phyloP scores from a whole-genome alignment of 108 stramenopile species.

The Cyclostephanos invisitatus region DNA sequence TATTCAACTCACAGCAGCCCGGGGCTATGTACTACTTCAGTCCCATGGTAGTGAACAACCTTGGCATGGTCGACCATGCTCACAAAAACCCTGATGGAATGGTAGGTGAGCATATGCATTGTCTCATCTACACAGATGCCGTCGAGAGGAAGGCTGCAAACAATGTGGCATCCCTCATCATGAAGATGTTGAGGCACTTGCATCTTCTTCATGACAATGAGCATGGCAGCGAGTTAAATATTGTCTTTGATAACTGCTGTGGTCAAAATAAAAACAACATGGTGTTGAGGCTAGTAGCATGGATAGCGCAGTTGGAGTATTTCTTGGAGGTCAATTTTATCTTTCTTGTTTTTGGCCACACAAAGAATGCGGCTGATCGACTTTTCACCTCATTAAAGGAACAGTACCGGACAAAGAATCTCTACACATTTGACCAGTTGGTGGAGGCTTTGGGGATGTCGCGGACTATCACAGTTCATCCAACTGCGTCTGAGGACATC shows the following conservation, averaged over 20 bases:
- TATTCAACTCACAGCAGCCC: conserved; percentile 22
- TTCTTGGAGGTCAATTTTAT: conserved; percentile 12
- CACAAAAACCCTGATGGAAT: background rate
- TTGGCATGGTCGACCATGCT: conserved; percentile 25
- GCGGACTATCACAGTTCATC: no score
- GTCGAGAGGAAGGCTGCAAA: background rate
- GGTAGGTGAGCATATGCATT: conserved; percentile 9
- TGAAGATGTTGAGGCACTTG: conserved; percentile 3
- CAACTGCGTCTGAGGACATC: no score
- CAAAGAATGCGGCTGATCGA: background rate
- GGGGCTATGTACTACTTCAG: conserved; percentile 26
- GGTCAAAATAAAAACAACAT: conserved; percentile 47
- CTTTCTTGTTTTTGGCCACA: conserved; percentile 14
- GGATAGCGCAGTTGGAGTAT: background rate
- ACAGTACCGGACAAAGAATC: background rate
- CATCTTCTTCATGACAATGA: background rate
- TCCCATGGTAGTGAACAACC: conserved; percentile 20
- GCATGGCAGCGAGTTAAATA: no score
- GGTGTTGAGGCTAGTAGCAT: conserved; percentile 15
- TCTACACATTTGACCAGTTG: no score
- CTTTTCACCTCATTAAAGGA: background rate
- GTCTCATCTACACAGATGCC: conserved; percentile 7
- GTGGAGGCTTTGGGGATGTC: no score
- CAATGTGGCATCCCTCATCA: conserved; percentile 28
- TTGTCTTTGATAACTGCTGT: conserved; percentile 26